Evolutionary conservation across 768 basidiomycete genomes (phyloP).

Genomic region (Rhodotorula taiwanensis): DNA sequence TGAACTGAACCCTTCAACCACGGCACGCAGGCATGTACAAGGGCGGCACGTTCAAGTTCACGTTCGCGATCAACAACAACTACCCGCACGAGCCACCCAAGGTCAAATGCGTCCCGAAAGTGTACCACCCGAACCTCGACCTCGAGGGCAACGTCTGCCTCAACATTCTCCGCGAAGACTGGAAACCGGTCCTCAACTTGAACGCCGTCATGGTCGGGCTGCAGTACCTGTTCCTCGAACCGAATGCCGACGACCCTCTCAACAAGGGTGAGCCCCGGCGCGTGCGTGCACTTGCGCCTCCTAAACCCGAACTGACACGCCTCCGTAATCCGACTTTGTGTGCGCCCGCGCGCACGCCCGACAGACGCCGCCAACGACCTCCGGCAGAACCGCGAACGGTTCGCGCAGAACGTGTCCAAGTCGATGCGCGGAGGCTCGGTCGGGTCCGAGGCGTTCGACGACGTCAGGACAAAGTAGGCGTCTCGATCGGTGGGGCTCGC

Average conservation of each 20-base stretch:
- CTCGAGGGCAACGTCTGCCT: conserved; percentile 96
- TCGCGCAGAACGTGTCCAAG: conserved; percentile 72
- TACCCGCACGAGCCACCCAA: conserved; percentile 99
- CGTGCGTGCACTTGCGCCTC: not conserved
- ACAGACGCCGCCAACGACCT: conserved; percentile 94
- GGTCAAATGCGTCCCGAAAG: conserved; percentile 92
- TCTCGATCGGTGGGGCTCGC: too few relatives aligned
- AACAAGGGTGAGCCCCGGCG: conserved; percentile 73
- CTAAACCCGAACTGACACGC: not conserved
- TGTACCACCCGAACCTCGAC: conserved; percentile 98
- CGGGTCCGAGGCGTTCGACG: conserved; percentile 72
- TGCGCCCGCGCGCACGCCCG: too few relatives aligned
- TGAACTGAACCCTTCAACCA: too few relatives aligned
- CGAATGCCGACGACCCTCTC: conserved; percentile 94
- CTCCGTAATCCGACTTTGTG: not conserved
- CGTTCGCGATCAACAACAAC: conserved; percentile 91
- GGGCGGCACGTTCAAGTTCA: conserved; percentile 86
- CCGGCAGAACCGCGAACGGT: conserved; percentile 75
- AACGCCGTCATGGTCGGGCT: conserved; percentile 98
- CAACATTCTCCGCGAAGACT: conserved; percentile 97
- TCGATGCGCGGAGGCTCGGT: conserved; percentile 77
- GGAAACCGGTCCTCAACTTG: conserved; percentile 97
- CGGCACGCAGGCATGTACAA: conserved; percentile 82
- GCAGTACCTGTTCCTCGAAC: conserved; percentile 96
- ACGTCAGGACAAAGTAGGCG: conserved; percentile 50